A percentile compares a stretch with the other conserved stretches of the same genome.
Conservation (phyloP, 352 stramenopile species). For the Globisporangium nunn region DNA sequence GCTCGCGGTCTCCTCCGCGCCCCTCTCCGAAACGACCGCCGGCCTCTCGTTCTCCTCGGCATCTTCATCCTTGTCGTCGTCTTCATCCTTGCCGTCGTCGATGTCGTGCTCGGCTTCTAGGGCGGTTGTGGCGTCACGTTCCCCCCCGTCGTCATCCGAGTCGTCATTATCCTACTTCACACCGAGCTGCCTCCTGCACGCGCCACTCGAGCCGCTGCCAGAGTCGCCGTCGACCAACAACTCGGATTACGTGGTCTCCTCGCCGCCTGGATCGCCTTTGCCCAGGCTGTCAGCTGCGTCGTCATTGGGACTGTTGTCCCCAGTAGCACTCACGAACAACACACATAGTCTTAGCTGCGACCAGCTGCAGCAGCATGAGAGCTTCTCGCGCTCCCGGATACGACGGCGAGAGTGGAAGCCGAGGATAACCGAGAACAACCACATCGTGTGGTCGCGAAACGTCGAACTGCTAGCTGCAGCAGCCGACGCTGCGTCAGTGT, state of each 20-base stretch:
- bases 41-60: conserved; percentile 23
- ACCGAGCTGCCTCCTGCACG: conserved; percentile 10
- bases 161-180: conserved; percentile 5
- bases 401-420: conserved; percentile 40
- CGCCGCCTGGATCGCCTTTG: conserved; percentile 5
- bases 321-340: background rate
- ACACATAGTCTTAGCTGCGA: background rate
- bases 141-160: background rate
- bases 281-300: background rate
- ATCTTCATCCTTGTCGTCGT: background rate
- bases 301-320: background rate
- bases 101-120: background rate
- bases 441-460: conserved; percentile 27
- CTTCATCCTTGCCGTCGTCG: background rate
- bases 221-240: conserved; percentile 12
- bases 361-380: background rate
- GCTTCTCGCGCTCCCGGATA: conserved; percentile 7
- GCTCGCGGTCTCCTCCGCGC: conserved; percentile 18
- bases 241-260: conserved; percentile 1
- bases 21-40: background rate
- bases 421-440: conserved; percentile 14
- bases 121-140: background rate
- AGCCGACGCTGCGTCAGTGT: background rate
- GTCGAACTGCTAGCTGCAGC: background rate
- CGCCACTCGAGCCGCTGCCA: conserved; percentile 11